Base-by-base conservation (phyloP, 2,329 filamentous ascomycete species). In the Fusarium sp. region DNA sequence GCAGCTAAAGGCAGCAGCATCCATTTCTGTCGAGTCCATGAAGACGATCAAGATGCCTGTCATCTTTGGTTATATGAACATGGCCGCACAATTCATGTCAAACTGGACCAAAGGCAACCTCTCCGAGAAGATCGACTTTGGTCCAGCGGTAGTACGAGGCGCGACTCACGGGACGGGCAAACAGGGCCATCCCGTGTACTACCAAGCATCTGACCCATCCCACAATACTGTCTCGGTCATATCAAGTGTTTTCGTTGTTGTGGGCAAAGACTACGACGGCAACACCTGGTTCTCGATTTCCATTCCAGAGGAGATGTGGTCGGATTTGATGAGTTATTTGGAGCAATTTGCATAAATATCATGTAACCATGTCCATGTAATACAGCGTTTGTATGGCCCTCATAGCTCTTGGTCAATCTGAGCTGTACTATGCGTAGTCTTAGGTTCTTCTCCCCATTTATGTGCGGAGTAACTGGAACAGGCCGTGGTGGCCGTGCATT, bases 91-190 rank as follows among this genome's bases (percentile, higher is more conserved):
- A 10, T 65, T 68, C 7, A 62, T 72, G 67, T 72, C 70, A 2
- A 73, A 72, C 28, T 73, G 70, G 70, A 56, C 44, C 12, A 72
- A 68, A 13, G 70, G 46, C 0, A 55, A 40, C 3, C 52, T 72
- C 4, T n/a, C 48, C 7, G 63, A 71, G 2, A 70, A 63, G 10
- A 16, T 73, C 13, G 56, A 72, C 31, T 71, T 73, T 23, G 57
- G 60, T 8, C 61, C 55, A 1, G 70, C 66, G 10, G 52, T 68
- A 43, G 56, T 61, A 3, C 34, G 15, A 1, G 55, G 41, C 6
- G 51, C 34, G 4, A 6, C 18, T 11, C 3, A 13, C 2, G 40
- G 28, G 12, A 3, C 16, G 6, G 53, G 54, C 0, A 65, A 56
- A 12, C 48, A 23, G 4, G 66, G 66, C 2, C 65, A 69, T 53